Percentiles rank a stretch among this genome's conserved stretches.
Evolutionary conservation across 1,284 basidiomycete species (phyloP).

Genomic region (Microbotryum violaceum): DNA sequence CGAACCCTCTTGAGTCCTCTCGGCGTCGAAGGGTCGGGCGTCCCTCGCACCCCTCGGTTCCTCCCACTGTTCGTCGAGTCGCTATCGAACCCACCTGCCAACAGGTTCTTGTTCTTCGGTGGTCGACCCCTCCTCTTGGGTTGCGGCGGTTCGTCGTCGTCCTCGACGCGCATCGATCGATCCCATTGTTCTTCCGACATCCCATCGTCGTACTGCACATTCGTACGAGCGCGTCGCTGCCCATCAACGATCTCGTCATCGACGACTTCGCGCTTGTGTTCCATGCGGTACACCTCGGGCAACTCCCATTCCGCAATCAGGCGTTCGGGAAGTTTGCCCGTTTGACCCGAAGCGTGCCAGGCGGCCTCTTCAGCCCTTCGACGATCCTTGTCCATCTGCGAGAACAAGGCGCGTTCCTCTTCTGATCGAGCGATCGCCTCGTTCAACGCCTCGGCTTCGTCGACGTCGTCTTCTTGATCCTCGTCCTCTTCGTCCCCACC

Average conservation of each 20-base stretch:
- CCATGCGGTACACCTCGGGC: conserved; percentile 84
- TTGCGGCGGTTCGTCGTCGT: conserved; percentile 19
- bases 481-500: conserved; percentile 69
- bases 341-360: conserved; percentile 67
- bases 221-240: conserved; percentile 69
- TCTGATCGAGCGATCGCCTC: conserved; percentile 83
- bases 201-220: conserved; percentile 91
- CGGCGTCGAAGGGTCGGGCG: too few species aligned
- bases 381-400: conserved; percentile 75
- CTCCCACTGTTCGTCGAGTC: conserved; percentile 5
- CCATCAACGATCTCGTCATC: conserved; percentile 55
- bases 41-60: neutral
- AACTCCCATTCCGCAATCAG: conserved; percentile 86
- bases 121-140: conserved; percentile 6
- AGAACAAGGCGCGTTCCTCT: conserved; percentile 69
- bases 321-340: conserved; percentile 51
- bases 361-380: conserved; percentile 59
- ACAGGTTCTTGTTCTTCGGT: neutral
- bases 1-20: conserved; percentile 4
- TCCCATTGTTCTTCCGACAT: conserved; percentile 91
- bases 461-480: conserved; percentile 89
- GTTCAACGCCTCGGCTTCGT: conserved; percentile 88
- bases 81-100: conserved; percentile 9
- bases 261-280: conserved; percentile 51
- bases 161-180: conserved; percentile 8